Conservation (phyloP, 2,329 filamentous ascomycete species). For the Coleophoma eucalyptorum region DNA sequence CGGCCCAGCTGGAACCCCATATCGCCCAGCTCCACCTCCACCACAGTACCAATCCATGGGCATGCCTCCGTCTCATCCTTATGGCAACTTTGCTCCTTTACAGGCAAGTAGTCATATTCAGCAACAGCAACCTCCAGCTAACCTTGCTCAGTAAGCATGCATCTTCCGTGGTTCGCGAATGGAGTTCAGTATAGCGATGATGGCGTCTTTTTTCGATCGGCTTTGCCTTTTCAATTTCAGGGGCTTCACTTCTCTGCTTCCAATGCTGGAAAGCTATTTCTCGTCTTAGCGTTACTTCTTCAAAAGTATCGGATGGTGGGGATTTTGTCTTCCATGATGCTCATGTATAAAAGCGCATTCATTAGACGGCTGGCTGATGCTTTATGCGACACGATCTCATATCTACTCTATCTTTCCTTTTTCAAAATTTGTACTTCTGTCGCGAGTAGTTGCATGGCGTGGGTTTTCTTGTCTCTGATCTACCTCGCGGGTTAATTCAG, state of each 20-base stretch:
- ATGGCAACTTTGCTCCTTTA: conserved; percentile 28
- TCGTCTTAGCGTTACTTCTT: conserved; percentile 32
- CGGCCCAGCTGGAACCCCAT: conserved; percentile 89
- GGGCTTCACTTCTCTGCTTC: conserved; percentile 28
- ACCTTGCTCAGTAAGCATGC: conserved; percentile 23
- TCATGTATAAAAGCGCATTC: conserved; percentile 31
- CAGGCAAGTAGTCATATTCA: conserved; percentile 20
- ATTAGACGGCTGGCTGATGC: conserved; percentile 27
- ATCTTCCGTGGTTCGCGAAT: conserved; percentile 27
- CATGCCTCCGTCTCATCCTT: conserved; percentile 28
- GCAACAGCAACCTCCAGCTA: conserved; percentile 7
- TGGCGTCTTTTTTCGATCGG: conserved; percentile 28
- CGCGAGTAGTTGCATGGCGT: conserved; percentile 13
- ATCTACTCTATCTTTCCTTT: conserved; percentile 16
- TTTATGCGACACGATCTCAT: conserved; percentile 28
- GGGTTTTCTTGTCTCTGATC: conserved; percentile 9
- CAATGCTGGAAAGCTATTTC: conserved; percentile 31
- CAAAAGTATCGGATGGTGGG: conserved; percentile 32
- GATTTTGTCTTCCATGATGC: conserved; percentile 30
- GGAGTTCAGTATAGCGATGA: conserved; percentile 29
- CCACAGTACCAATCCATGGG: conserved; percentile 67
- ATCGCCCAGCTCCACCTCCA: conserved; percentile 85
- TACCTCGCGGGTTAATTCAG: not conserved
- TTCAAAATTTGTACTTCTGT: conserved; percentile 17
- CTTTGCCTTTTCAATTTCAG: conserved; percentile 22